Percentiles rank a stretch among this genome's conserved stretches.
Conservation (phyloP, 768 basidiomycete species). For the Agrocybe praecox region DNA sequence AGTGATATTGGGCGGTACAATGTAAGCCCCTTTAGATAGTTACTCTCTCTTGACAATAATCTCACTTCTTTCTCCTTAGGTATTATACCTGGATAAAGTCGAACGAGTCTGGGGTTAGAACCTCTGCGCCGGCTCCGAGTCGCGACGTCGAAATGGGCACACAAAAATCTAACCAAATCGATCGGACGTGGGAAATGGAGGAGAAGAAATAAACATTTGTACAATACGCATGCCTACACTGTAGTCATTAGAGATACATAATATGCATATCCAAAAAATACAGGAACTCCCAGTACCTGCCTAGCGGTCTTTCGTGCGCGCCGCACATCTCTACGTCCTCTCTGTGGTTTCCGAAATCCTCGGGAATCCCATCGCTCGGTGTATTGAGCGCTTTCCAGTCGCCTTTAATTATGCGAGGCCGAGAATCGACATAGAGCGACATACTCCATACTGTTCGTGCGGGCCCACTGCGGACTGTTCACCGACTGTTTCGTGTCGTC, state of each 20-base stretch:
- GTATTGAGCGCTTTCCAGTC: too few relatives aligned
- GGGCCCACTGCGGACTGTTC: background rate
- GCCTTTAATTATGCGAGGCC: too few relatives aligned
- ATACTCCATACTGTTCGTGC: too few relatives aligned
- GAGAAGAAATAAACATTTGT: conserved; percentile 2
- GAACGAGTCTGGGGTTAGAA: conserved; percentile 14
- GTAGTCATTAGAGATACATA: too few relatives aligned
- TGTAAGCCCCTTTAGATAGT: conserved; percentile 39
- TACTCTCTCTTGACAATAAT: background rate
- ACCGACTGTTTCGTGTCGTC: background rate
- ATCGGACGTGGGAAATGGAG: background rate
- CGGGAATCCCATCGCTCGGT: too few relatives aligned
- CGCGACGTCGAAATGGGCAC: conserved; percentile 22
- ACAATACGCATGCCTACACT: background rate
- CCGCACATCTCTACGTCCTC: too few relatives aligned
- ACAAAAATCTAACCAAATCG: background rate
- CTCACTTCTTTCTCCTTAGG: conserved; percentile 28
- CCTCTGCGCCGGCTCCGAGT: conserved; percentile 12
- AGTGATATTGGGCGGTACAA: conserved; percentile 68
- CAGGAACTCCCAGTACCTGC: too few relatives aligned
- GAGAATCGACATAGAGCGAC: background rate
- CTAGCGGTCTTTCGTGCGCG: too few relatives aligned
- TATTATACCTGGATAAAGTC: conserved; percentile 59
- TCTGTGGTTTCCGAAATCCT: too few relatives aligned
- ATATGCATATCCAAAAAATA: too few relatives aligned